Evolutionary conservation across 805 yeast species (phyloP), one percentile per base, ranked within the genome.

Genomic region (Metschnikowia dekortorum): DNA sequence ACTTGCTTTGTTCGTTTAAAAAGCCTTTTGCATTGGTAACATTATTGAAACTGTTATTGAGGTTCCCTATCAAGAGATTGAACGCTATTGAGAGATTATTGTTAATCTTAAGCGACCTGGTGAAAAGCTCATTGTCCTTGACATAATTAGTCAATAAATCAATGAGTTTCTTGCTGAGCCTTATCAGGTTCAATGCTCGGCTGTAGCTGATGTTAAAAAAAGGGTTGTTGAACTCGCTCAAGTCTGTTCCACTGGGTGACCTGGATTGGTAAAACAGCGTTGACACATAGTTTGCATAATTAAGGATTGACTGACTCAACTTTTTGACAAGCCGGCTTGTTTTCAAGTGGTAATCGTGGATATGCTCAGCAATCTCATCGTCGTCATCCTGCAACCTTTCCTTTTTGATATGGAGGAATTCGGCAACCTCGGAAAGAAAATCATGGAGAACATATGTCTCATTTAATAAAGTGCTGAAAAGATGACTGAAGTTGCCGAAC

Each of bases 331-430:
- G 50, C 44, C 79, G 58, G 16, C 68, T 61, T 14, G 75, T 57
- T 51, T 74, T 74, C 39, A 73, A 54, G 44, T 73, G 75, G 48
- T 65, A 63, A 53, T 77, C 80, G 48, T 53, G 49, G 9, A 65
- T 41, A 30, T 60, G 67, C 35, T 69, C 73, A 16, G 50, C 48
- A 2, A 48, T 43, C 43, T 69, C 65, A 30, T 61, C 67, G 34
- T 53, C 60, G 28, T 48, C 59, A 31, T 38, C 44, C 33, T 48
- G 49, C 7, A 36, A 16, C 5, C 39, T 36, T 3, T 33, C 45
- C 8, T 48, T 35, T 16, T 46, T 38, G 18, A 39, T 31, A 10
- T 34, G 34, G 28, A 58, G 40, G 42, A 46, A 52, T 8, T 40
- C 38, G n/a, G 31, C 46, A 13, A 75, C 60, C 48, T 75, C 79